Conservation (phyloP, 345 rosid species). For the Citrus trifoliata region DNA sequence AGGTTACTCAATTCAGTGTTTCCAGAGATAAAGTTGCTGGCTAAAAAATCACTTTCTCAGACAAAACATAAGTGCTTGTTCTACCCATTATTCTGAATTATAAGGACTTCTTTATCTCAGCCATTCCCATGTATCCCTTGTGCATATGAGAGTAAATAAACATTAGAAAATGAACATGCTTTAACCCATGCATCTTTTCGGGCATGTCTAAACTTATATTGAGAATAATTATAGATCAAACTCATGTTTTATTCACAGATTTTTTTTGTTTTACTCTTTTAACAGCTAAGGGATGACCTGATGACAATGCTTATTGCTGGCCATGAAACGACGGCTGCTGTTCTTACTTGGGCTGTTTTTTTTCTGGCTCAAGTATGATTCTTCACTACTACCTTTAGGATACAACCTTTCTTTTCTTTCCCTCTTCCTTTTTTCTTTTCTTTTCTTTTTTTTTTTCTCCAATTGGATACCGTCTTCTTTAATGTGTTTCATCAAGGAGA, state of each 20-base stretch:
- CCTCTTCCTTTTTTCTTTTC: not conserved
- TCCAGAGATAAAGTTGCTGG: not conserved
- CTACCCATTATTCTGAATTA: not conserved
- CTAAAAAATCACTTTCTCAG: not conserved
- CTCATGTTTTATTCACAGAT: not conserved
- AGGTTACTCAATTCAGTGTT: not conserved
- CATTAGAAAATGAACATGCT: not conserved
- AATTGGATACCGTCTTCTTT: not conserved
- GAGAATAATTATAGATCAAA: not conserved
- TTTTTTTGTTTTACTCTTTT: not conserved
- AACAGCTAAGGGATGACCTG: conserved; percentile 86
- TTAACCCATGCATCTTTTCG: not conserved
- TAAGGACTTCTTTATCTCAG: not conserved
- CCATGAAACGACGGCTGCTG: conserved; percentile 97
- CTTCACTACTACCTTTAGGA: conserved; percentile 8
- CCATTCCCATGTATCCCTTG: not conserved
- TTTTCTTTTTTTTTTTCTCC: too few relatives aligned
- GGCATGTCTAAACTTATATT: not conserved
- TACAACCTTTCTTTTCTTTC: too few relatives aligned
- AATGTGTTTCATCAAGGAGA: not conserved
- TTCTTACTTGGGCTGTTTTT: conserved; percentile 95
- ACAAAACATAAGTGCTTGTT: not conserved
- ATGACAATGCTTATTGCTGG: conserved; percentile 98
- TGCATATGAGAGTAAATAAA: not conserved
- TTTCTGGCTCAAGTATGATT: conserved; percentile 77